These are phyloP conservation scores for Macrolepiota fuliginosa DNA, from an alignment of 768 basidiomycete species.

Conservation along the genomic window DNA sequence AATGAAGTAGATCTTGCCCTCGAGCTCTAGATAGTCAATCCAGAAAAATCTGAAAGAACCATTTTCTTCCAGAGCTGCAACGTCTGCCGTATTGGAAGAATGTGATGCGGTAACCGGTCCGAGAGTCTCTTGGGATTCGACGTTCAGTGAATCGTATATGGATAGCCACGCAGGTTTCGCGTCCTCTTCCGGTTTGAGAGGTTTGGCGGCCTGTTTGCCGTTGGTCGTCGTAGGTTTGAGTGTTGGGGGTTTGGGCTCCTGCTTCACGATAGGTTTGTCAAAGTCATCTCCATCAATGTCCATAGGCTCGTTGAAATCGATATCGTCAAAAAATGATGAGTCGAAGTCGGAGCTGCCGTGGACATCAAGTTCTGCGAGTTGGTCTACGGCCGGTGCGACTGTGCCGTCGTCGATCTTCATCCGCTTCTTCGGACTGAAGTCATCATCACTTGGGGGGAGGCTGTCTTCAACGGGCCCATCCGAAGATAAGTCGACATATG, in stretches of 20 bases:
- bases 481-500: slow-evolving; percentile 42
- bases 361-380: slow-evolving; percentile 59
- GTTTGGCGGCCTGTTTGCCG: slow-evolving; percentile 23
- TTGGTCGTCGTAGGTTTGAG: slow-evolving; percentile 18
- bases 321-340: slow-evolving; percentile 47
- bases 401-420: slow-evolving; percentile 40
- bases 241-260: slow-evolving; percentile 14
- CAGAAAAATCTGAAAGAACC: slow-evolving; percentile 91
- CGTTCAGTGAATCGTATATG: slow-evolving; percentile 68
- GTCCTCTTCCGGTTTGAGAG: slow-evolving; percentile 46
- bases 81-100: slow-evolving; percentile 34
- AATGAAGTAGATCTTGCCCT: slow-evolving; percentile 83
- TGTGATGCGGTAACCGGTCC: slow-evolving; percentile 41
- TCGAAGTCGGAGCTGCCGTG: slow-evolving; percentile 47
- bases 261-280: slow-evolving; percentile 36
- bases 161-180: slow-evolving; percentile 65
- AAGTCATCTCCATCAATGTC: slow-evolving; percentile 53
- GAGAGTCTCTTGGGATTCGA: slow-evolving; percentile 58
- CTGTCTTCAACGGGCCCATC: slow-evolving; percentile 41
- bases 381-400: slow-evolving; percentile 55
- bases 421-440: slow-evolving; percentile 72
- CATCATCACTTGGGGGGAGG: slow-evolving; percentile 56
- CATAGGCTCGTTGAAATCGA: slow-evolving; percentile 63
- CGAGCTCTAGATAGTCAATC: slow-evolving; percentile 90
- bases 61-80: slow-evolving; percentile 75